A percentile compares a stretch with the other conserved stretches of the same genome.
Conservation (phyloP, 345 rosid genomes). For the Schrenkiella parvula region DNA sequence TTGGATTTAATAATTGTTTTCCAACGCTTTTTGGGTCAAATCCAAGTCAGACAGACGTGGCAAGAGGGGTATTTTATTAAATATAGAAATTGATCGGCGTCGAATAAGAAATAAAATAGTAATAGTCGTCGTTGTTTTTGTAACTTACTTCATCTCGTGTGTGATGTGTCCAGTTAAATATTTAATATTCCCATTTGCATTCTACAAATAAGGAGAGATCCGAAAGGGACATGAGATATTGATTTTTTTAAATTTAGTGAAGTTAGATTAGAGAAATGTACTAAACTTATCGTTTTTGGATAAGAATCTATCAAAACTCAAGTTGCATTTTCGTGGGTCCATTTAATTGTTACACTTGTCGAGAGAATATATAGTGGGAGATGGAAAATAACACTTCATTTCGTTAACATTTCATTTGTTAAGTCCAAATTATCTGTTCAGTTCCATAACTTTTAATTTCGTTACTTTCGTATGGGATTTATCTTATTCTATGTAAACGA, state of each 20-base stretch:
- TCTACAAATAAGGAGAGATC: not conserved
- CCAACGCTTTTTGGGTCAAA: constrained; percentile 17
- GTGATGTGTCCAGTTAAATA: not conserved
- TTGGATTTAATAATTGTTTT: constrained; percentile 8
- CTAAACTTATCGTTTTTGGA: constrained; percentile 16
- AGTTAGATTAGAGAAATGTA: constrained; percentile 9
- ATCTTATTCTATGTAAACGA: no score
- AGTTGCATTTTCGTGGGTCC: constrained; percentile 26
- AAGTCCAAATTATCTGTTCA: no score
- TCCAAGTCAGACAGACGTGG: constrained; percentile 33
- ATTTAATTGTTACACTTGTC: not conserved
- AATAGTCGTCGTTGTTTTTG: not conserved
- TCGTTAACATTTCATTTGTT: no score
- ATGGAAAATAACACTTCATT: no score
- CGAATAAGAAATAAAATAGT: not conserved
- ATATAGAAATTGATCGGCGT: not conserved
- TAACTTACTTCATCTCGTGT: constrained; percentile 6
- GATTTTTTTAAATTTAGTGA: not conserved
- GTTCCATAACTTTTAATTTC: no score
- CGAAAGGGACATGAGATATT: not conserved
- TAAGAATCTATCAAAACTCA: constrained; percentile 18
- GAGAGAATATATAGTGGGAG: no score
- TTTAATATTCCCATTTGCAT: constrained; percentile 16
- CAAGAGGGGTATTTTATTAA: constrained; percentile 3
- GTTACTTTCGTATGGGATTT: no score